phyloP scores from a whole-genome alignment of 2,329 filamentous ascomycete genomes.

The Claviceps purpurea region DNA sequence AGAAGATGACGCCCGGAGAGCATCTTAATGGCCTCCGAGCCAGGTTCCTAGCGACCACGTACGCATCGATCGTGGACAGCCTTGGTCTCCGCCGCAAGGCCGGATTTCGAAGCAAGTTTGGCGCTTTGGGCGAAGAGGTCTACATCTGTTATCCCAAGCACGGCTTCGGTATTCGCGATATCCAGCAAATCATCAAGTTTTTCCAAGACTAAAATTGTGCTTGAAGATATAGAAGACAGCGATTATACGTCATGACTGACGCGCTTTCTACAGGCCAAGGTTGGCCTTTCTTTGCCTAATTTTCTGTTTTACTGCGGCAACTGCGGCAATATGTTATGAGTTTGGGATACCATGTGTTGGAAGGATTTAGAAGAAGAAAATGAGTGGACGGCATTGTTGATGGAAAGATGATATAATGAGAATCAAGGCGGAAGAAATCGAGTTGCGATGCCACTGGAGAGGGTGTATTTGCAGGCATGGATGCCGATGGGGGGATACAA shows the following conservation, averaged over 20 bases:
- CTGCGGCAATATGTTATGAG: neutral
- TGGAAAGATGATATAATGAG: too few species aligned
- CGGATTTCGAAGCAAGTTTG: constrained; percentile 85
- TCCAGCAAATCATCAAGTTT: constrained; percentile 79
- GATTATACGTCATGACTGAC: neutral
- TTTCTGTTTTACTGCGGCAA: neutral
- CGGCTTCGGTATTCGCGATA: constrained; percentile 68
- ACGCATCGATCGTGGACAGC: constrained; percentile 69
- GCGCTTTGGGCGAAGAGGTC: constrained; percentile 67
- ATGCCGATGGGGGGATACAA: too few species aligned
- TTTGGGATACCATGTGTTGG: neutral
- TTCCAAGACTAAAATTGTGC: constrained; percentile 50
- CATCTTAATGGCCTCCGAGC: constrained; percentile 71
- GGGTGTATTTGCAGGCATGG: too few species aligned
- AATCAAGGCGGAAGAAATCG: too few species aligned
- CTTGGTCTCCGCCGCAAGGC: constrained; percentile 73
- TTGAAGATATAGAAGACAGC: neutral
- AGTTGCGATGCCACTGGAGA: too few species aligned
- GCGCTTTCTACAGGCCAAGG: neutral
- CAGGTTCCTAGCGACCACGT: constrained; percentile 69
- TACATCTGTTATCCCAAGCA: constrained; percentile 85
- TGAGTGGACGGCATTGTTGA: neutral
- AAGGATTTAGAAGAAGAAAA: neutral
- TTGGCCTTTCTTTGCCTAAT: neutral
- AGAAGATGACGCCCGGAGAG: constrained; percentile 62